A percentile compares a stretch with the other conserved stretches of the same genome.
Conservation (phyloP, 2,329 filamentous ascomycete genomes). For the Fusarium secorum region DNA sequence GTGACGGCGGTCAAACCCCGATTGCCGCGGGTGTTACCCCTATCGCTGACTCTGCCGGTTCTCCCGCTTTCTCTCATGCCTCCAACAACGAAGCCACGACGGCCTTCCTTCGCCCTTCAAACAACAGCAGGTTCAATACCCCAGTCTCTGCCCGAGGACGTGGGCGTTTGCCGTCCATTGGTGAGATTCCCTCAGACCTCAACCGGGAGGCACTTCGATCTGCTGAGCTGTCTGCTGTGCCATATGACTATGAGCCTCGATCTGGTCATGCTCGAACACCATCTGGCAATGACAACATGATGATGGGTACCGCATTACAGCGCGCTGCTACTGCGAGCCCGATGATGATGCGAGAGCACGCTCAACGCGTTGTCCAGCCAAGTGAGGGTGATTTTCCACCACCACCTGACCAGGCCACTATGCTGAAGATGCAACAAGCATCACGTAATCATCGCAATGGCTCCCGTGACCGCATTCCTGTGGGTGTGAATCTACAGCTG, state of each 20-base stretch:
- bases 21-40: conserved; percentile 86
- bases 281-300: conserved; percentile 54
- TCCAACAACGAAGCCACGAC: conserved; percentile 66
- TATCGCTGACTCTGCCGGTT: conserved; percentile 76
- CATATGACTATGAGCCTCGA: conserved; percentile 38
- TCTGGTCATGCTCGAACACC: conserved; percentile 48
- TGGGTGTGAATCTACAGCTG: conserved; percentile 71
- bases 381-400: conserved; percentile 61
- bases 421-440: conserved; percentile 68
- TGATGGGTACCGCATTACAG: conserved; percentile 58
- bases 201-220: conserved; percentile 44
- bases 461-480: conserved; percentile 80
- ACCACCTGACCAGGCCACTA: conserved; percentile 66
- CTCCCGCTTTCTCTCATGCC: conserved; percentile 65
- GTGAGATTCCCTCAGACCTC: conserved; percentile 59
- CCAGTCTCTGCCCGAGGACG: conserved; percentile 69
- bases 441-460: conserved; percentile 69
- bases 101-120: conserved; percentile 71
- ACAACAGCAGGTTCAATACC: conserved; percentile 73
- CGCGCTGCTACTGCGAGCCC: conserved; percentile 74
- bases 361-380: conserved; percentile 47
- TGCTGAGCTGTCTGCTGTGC: conserved; percentile 32
- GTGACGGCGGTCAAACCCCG: conserved; percentile 72
- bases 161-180: conserved; percentile 78
- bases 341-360: conserved; percentile 65